phyloP scores from a whole-genome alignment of 1,139 yeast species.

The Tardiomyces depauwii region DNA sequence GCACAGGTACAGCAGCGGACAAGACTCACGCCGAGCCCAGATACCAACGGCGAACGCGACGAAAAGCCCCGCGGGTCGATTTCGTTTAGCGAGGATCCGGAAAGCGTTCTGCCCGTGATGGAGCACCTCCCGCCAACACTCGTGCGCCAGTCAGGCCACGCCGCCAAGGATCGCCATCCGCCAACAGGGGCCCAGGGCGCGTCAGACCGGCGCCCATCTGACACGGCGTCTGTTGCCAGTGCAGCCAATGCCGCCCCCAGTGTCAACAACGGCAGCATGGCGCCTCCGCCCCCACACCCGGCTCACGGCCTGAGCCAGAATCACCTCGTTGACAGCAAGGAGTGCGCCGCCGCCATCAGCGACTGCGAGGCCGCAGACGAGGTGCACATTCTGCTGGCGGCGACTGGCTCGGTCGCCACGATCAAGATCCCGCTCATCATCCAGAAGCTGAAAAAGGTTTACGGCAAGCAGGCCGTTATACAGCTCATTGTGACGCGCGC shows the following conservation, averaged over 20 bases:
- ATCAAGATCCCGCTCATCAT: constrained; percentile 82
- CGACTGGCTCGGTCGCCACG: constrained; percentile 95
- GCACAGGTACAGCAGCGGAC: too few species aligned
- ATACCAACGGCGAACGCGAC: too few species aligned
- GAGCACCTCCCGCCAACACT: not conserved
- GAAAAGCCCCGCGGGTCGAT: not conserved
- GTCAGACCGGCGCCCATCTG: not conserved
- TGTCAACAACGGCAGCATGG: too few species aligned
- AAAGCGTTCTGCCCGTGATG: not conserved
- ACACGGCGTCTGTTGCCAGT: not conserved
- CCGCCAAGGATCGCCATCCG: not conserved
- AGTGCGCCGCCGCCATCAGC: not conserved
- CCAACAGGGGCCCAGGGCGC: not conserved
- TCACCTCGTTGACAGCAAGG: not conserved
- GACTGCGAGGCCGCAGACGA: constrained; percentile 29
- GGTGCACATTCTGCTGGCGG: constrained; percentile 77
- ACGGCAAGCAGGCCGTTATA: constrained; percentile 58
- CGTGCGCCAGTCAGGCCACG: not conserved
- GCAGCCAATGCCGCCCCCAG: too few species aligned
- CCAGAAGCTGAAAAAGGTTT: constrained; percentile 67
- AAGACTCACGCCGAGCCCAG: too few species aligned
- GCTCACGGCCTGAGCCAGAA: not conserved
- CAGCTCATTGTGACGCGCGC: constrained; percentile 78
- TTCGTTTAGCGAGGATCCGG: not conserved
- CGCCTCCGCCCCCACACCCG: not conserved